Conservation (phyloP, 805 yeast species). For the Groenewaldozyma tartarivorans region DNA sequence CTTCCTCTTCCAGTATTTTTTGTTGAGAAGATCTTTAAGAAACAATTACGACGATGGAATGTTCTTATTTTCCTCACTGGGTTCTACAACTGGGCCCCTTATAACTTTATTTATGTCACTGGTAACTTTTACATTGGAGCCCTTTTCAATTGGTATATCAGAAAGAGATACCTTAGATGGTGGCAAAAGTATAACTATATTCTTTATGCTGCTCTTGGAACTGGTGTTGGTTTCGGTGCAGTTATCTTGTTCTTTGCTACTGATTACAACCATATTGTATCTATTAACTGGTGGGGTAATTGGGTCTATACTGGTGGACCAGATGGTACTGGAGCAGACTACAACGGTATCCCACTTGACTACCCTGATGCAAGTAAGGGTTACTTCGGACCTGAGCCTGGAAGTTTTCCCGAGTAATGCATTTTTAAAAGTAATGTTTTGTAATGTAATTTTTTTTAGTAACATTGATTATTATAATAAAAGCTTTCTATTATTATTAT, state of each 20-base stretch:
- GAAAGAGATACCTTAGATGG: conserved; percentile 35
- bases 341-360: background rate
- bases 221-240: conserved; percentile 42
- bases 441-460: no score
- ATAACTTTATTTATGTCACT: conserved; percentile 34
- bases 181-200: conserved; percentile 45
- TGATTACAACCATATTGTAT: conserved; percentile 27
- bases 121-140: conserved; percentile 33
- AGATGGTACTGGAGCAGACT: background rate
- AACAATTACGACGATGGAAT: conserved; percentile 26
- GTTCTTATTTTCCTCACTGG: conserved; percentile 40
- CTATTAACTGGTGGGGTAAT: conserved; percentile 43
- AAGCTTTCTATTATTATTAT: no score
- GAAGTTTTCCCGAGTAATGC: conserved; percentile 2
- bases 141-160: conserved; percentile 36
- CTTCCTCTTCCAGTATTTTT: conserved; percentile 20
- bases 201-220: conserved; percentile 37
- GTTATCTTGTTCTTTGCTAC: conserved; percentile 36
- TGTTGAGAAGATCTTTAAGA: conserved; percentile 10
- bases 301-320: no score
- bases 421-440: no score
- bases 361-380: conserved; percentile 2
- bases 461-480: no score
- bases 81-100: conserved; percentile 32
- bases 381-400: conserved; percentile 6